Evolutionary conservation across 208 protist species (phyloP).

Genomic region (Kentomonas sorsogonicus): DNA sequence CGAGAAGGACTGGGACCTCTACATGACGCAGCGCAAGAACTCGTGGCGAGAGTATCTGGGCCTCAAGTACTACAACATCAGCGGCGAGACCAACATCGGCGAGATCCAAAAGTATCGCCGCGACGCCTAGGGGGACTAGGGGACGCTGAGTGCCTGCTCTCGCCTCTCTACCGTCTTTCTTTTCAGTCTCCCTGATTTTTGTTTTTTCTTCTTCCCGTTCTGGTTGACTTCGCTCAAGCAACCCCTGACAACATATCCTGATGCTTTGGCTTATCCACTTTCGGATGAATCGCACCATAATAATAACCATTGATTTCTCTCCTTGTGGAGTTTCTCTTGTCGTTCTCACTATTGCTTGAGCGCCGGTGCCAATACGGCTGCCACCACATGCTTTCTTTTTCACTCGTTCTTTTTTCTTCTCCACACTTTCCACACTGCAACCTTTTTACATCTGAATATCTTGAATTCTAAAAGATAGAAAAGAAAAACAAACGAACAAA

Average conservation of each 20-base stretch:
- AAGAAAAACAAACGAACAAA: too few relatives aligned
- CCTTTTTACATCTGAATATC: not conserved
- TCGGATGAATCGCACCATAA: too few relatives aligned
- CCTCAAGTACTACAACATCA: constrained; percentile 86
- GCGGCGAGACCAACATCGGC: constrained; percentile 66
- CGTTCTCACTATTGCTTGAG: not conserved
- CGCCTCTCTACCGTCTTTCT: not conserved
- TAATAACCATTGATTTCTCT: too few relatives aligned
- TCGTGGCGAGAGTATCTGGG: constrained; percentile 75
- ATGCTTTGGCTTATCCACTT: too few relatives aligned
- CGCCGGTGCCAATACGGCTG: not conserved
- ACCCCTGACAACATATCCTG: too few relatives aligned
- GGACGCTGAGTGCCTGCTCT: not conserved
- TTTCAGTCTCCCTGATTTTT: not conserved
- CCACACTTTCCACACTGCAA: not conserved
- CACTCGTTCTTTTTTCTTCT: constrained; percentile 6
- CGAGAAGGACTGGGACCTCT: constrained; percentile 78
- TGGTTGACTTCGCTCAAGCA: not conserved
- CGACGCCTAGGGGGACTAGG: not conserved
- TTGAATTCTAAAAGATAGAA: too few relatives aligned
- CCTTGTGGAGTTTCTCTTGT: too few relatives aligned
- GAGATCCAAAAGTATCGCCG: constrained; percentile 69
- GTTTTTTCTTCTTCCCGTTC: not conserved
- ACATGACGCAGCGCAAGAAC: constrained; percentile 88
- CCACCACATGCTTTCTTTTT: not conserved